phyloP scores from a whole-genome alignment of 2,329 filamentous ascomycete genomes.

The Xylariaceae sp. region DNA sequence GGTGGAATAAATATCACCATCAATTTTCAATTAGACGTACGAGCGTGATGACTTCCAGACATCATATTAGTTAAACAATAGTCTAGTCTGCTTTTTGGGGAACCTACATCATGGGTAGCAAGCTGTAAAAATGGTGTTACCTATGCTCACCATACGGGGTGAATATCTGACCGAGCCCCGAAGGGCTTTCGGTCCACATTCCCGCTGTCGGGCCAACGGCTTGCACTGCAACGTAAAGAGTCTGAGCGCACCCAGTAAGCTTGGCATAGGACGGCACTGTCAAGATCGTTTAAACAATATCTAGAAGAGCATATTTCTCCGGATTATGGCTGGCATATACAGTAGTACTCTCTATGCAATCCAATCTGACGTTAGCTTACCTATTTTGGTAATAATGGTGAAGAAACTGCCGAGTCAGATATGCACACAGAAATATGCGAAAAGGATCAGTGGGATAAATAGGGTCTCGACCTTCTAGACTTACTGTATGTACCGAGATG shows the following conservation, averaged over 20 bases:
- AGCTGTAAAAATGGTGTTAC: too few species aligned
- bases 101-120: too few species aligned
- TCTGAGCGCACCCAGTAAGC: conserved; percentile 23
- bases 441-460: background rate
- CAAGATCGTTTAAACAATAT: background rate
- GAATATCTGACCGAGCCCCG: conserved; percentile 17
- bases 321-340: background rate
- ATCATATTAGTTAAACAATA: background rate
- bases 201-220: conserved; percentile 28
- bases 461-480: background rate
- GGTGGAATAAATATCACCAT: too few species aligned
- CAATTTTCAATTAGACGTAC: too few species aligned
- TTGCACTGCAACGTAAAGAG: conserved; percentile 21
- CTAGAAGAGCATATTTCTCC: too few species aligned
- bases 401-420: background rate
- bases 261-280: conserved; percentile 5
- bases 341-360: background rate
- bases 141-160: too few species aligned
- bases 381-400: conserved; percentile 11
- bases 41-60: too few species aligned
- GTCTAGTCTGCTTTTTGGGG: too few species aligned
- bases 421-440: background rate
- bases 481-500: too few species aligned
- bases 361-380: background rate
- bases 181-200: conserved; percentile 26